Conservation (phyloP, 345 rosid genomes). For the Murraya paniculata region DNA sequence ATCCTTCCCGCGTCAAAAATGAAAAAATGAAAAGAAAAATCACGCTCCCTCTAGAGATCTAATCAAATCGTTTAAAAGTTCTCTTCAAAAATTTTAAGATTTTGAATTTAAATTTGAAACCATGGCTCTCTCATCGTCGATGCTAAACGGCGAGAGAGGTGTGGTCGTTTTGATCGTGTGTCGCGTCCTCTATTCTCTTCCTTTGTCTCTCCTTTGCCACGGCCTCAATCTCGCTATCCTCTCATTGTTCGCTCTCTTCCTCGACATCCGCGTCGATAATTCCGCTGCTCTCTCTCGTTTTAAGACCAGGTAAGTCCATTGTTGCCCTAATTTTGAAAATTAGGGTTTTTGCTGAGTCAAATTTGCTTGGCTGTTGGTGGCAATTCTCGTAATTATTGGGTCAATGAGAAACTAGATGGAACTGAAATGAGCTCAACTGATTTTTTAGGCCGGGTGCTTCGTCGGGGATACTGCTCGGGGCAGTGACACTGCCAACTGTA, state of each 20-base stretch:
- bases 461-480: constrained; percentile 84
- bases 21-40: too few relatives aligned
- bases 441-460: constrained; percentile 70
- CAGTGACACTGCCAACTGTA: constrained; percentile 75
- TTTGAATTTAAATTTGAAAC: background rate
- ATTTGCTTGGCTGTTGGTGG: background rate
- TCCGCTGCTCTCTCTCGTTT: constrained; percentile 38
- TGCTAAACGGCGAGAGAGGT: constrained; percentile 77
- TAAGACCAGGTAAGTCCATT: constrained; percentile 47
- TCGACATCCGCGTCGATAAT: constrained; percentile 62
- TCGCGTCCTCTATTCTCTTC: constrained; percentile 55
- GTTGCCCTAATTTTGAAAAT: background rate
- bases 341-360: background rate
- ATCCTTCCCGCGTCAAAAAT: constrained; percentile 15
- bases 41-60: background rate
- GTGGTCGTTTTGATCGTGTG: constrained; percentile 58
- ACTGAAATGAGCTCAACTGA: background rate
- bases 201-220: constrained; percentile 55
- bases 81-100: background rate
- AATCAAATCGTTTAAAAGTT: background rate
- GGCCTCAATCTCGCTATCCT: constrained; percentile 69
- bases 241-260: constrained; percentile 47
- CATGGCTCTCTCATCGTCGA: constrained; percentile 33
- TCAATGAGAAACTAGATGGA: background rate
- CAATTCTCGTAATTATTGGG: background rate